Percentiles rank a stretch among this genome's conserved stretches.
These are phyloP conservation scores for Pseudonitzschia delicatissima DNA, from an alignment of 108 stramenopile species.

Conservation along the genomic window DNA sequence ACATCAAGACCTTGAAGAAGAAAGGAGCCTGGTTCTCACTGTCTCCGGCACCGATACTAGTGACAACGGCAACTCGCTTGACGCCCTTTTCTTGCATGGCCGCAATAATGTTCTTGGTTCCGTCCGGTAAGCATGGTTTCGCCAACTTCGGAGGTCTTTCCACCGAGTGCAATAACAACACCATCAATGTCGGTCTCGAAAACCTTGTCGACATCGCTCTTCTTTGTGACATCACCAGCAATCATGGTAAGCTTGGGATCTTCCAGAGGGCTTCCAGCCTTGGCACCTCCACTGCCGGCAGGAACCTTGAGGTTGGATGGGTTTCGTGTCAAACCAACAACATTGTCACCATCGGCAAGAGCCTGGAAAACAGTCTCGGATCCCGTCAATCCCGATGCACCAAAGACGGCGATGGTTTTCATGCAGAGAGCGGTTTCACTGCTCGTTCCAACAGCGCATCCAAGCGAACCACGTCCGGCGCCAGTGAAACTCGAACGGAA, in stretches of 20 bases:
- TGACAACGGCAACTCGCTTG: constrained; percentile 91
- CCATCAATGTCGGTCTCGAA: constrained; percentile 84
- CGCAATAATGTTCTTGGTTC: constrained; percentile 80
- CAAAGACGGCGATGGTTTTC: constrained; percentile 85
- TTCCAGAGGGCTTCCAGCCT: constrained; percentile 65
- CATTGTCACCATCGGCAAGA: constrained; percentile 79
- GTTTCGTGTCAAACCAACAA: constrained; percentile 81
- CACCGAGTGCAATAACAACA: constrained; percentile 93
- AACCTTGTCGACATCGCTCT: constrained; percentile 85
- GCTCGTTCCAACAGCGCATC: neutral
- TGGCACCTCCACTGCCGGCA: constrained; percentile 73
- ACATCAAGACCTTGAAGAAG: constrained; percentile 94
- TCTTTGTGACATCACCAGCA: constrained; percentile 83
- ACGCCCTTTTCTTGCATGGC: constrained; percentile 93
- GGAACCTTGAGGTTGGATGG: constrained; percentile 79
- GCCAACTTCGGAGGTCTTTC: constrained; percentile 93
- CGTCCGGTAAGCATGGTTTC: constrained; percentile 96
- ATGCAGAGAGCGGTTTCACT: constrained; percentile 16
- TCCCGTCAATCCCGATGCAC: constrained; percentile 87
- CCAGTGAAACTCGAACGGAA: constrained; percentile 18
- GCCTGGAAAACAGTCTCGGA: constrained; percentile 87
- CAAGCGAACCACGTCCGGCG: neutral
- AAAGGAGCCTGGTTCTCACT: constrained; percentile 92
- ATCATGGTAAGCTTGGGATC: constrained; percentile 78
- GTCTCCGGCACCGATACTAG: constrained; percentile 97